Evolutionary conservation across 1,284 basidiomycete species (phyloP).

Genomic region (Ustilago crameri): DNA sequence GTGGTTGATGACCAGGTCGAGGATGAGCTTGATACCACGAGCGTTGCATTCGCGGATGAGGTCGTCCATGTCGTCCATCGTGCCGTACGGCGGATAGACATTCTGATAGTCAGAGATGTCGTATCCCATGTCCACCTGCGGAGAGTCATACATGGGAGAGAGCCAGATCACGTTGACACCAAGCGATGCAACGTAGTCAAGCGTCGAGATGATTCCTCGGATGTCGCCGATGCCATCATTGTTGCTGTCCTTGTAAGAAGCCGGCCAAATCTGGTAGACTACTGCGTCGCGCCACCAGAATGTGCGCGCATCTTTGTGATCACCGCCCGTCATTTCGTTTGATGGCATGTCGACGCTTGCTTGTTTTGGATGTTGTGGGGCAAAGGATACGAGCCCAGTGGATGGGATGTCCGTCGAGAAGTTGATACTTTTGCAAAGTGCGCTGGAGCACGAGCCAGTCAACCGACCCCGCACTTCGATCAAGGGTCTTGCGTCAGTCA

Average conservation of each 20-base stretch:
- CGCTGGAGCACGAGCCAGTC: too few species aligned
- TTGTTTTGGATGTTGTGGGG: neutral
- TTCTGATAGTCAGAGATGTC: slow-evolving; percentile 75
- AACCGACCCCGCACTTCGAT: neutral
- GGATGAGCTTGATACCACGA: slow-evolving; percentile 80
- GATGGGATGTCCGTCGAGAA: too few species aligned
- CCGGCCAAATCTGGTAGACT: slow-evolving; percentile 75
- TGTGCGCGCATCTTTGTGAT: slow-evolving; percentile 11
- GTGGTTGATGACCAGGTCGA: slow-evolving; percentile 83
- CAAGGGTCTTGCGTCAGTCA: neutral
- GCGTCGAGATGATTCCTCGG: slow-evolving; percentile 75
- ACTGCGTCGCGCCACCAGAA: slow-evolving; percentile 43
- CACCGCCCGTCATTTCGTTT: neutral
- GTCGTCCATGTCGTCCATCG: slow-evolving; percentile 77
- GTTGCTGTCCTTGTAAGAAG: slow-evolving; percentile 79
- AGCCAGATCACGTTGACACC: slow-evolving; percentile 81
- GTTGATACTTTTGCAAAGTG: too few species aligned
- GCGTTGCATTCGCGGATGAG: slow-evolving; percentile 75
- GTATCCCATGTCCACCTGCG: slow-evolving; percentile 77
- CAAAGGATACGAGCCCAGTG: neutral
- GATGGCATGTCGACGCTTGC: slow-evolving; percentile 4
- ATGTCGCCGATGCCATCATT: slow-evolving; percentile 81
- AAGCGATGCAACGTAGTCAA: slow-evolving; percentile 78
- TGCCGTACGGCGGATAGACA: slow-evolving; percentile 79
- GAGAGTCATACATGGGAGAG: slow-evolving; percentile 78